Percentiles rank a stretch among this genome's conserved stretches.
Conservation (phyloP, 352 stramenopile genomes). For the Lagenidium sp. region DNA sequence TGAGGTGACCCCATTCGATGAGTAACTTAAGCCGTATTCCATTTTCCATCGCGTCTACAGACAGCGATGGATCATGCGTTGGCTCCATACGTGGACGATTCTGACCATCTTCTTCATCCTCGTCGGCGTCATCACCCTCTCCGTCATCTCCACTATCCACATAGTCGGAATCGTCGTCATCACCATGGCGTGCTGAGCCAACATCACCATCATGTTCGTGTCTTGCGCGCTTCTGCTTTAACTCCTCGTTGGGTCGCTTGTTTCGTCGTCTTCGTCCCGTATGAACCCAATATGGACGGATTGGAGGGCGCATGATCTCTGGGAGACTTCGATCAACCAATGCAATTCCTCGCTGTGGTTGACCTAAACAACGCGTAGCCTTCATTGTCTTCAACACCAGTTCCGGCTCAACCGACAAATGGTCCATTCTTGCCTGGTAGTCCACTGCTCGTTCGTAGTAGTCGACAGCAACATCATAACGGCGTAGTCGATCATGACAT, state of each 20-base stretch:
- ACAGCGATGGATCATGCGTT: slow-evolving; percentile 61
- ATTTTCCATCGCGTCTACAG: slow-evolving; percentile 82
- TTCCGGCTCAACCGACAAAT: slow-evolving; percentile 44
- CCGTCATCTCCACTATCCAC: slow-evolving; percentile 20
- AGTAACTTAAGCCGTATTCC: slow-evolving; percentile 68
- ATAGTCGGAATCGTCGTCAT: slow-evolving; percentile 23
- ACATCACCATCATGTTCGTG: slow-evolving; percentile 9
- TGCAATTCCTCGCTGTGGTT: slow-evolving; percentile 40
- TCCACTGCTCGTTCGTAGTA: slow-evolving; percentile 71
- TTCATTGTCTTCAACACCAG: slow-evolving; percentile 66
- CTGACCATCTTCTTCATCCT: slow-evolving; percentile 40
- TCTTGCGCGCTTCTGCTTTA: slow-evolving; percentile 6
- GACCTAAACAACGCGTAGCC: slow-evolving; percentile 37
- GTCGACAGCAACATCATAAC: slow-evolving; percentile 60
- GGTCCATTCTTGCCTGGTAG: slow-evolving; percentile 34
- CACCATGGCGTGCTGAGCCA: neutral
- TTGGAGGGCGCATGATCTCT: slow-evolving; percentile 59
- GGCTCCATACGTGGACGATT: slow-evolving; percentile 46
- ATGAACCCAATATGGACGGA: slow-evolving; percentile 80
- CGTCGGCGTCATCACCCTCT: slow-evolving; percentile 45
- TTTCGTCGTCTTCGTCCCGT: slow-evolving; percentile 15
- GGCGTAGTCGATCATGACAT: slow-evolving; percentile 54
- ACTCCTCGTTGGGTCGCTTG: slow-evolving; percentile 8
- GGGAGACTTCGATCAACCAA: slow-evolving; percentile 49
- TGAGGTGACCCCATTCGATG: slow-evolving; percentile 72